Percentiles rank a stretch among this genome's conserved stretches.
Evolutionary conservation across 768 basidiomycete species (phyloP).

Genomic region (Serendipita sp.): DNA sequence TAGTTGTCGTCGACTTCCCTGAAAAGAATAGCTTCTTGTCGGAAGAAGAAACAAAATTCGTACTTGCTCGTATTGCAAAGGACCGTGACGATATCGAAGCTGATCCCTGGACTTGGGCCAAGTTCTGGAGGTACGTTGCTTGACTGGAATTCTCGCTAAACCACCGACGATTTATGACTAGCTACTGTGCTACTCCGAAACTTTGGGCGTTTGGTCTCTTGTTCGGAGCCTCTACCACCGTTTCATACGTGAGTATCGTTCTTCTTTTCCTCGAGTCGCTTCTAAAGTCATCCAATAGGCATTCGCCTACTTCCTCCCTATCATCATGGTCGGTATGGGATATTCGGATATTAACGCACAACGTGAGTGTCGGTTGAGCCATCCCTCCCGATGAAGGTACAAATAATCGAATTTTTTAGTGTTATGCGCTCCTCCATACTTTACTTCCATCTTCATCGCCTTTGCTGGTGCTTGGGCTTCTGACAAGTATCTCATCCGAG

Average conservation of each 20-base stretch:
- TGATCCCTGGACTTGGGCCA: conserved; percentile 15
- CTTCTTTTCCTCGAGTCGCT: neutral
- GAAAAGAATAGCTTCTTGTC: conserved; percentile 19
- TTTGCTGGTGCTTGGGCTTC: conserved; percentile 12
- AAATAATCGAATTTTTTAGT: neutral
- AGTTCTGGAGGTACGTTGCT: conserved; percentile 14
- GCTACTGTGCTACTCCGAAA: conserved; percentile 11
- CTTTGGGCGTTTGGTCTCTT: conserved; percentile 17
- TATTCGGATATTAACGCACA: conserved; percentile 13
- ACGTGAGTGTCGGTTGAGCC: neutral
- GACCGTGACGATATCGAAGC: conserved; percentile 18
- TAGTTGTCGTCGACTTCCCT: conserved; percentile 20
- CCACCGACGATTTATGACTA: neutral
- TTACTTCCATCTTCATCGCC: conserved; percentile 15
- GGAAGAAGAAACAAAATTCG: conserved; percentile 14
- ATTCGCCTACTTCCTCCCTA: conserved; percentile 17
- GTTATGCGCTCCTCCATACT: conserved; percentile 16
- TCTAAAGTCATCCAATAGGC: neutral
- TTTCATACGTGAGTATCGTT: neutral
- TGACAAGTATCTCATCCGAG: conserved; percentile 15
- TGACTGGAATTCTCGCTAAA: neutral
- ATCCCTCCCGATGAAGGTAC: too few relatives aligned
- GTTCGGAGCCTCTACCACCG: conserved; percentile 15
- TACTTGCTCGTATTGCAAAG: conserved; percentile 15
- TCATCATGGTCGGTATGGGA: conserved; percentile 13